Base-by-base conservation (phyloP, 306 rosid genomes). In the Prunus kanzakura region DNA sequence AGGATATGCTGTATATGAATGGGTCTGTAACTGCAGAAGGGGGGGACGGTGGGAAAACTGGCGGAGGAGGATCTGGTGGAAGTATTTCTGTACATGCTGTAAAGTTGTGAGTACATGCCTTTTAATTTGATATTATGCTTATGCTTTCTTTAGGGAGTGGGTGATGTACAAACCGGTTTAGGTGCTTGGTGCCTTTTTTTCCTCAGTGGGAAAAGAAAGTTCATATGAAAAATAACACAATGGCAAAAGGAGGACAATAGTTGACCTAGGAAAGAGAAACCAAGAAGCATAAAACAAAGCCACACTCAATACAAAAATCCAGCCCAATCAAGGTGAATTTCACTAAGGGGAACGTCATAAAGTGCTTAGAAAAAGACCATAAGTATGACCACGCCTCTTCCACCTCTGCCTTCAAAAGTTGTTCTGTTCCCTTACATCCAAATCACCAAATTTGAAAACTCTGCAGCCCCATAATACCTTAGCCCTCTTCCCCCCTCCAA, bases 41-140 rank as follows among this genome's bases (percentile, higher is more conserved):
- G 74, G 98, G 98, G 69, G 80, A 88, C 72, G 97, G 96, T 8
- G 98, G 93, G 74, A 75, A 86, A 80, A 82, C 85, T 75, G 91
- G 91, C 6, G 98, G 98, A 75, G 98, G 98, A 64, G 98, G 98
- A 70, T 95, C 98, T 35, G 98, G 98, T 41, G 98, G 98, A 89
- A 95, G 98, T 84, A 90, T 95, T 75, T 67, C 80, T 41, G 75
- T 95, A 22, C 77, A 84, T 83, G 93, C 98, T 49, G 56, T 87
- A 81, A 94, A 94, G 86, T 84, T 95, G 98, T 95, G 84, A 95
- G 98, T 92, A 82, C 54, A 73, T 80, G 47, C 50, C 77, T 72
- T 19, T 72, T 35, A 41, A 8, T 68, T 76, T 60, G 18, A 49
- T 57, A 18, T 43, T 64, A 76, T 82, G 55, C 76, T 68, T 67